Base-by-base conservation (phyloP, 305 asterid species). In the Solanum chacoense region DNA sequence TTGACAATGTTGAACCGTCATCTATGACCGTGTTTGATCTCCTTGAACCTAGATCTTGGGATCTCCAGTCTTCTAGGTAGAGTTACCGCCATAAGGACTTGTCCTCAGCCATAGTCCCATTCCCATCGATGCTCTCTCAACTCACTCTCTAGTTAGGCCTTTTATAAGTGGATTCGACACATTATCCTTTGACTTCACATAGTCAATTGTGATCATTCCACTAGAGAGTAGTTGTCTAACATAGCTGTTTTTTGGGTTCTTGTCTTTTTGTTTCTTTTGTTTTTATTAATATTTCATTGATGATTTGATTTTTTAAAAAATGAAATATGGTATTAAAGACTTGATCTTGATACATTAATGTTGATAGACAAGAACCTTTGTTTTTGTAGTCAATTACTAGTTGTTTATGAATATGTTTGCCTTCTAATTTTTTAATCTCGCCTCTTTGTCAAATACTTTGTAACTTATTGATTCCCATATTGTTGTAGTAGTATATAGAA, bases 401-500 rank as follows among this genome's bases (percentile, higher is more conserved):
- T 78, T n/a, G 28, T 29, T 29, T 45, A 29, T 45, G 86, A 42
- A 80, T 80, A 29, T 80, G 72, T 45, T 83, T 50, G 11, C 37
- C 86, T 81, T 29, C 86, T 81, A 18, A 80, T 28, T 29, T 45
- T 29, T 6, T 18, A 18, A 22, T 29, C 7, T 29, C 7, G 2
- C 26, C 72, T 45, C 40, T 45, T 55, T 55, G 40, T 81, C 29
- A 50, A 81, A 42, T 55, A 55, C 29, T 20, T 36, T 80, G 31
- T 31, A 59, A 34, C 50, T 32, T 38, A 71, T 65, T 50, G 59
- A 59, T 78, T 14, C 88, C 36, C 65, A 90, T 92, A 90, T 34
- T 80, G 72, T 76, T 89, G 90, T 86, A 94, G 98, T 80, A 55
- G 24, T 55, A 18, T 18, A 55, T 55, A 22, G 24, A 55, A 55